Base-by-base conservation (phyloP, 495 filamentous ascomycete genomes). In the Massariosphaeria phaeospora region DNA sequence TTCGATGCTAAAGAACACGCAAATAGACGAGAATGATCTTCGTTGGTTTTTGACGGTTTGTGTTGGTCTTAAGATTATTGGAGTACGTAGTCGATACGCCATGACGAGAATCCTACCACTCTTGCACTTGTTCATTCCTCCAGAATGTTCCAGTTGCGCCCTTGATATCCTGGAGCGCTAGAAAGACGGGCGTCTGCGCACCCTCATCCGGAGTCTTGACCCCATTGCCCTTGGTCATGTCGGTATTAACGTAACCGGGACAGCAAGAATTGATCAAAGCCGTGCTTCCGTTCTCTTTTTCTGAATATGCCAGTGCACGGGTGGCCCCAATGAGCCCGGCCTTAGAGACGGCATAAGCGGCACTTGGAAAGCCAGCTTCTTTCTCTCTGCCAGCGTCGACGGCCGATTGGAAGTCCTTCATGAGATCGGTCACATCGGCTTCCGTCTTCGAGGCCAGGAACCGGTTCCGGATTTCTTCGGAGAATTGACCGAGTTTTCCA, bases 261-360 rank as follows among this genome's bases (percentile, higher is more conserved):
- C 76, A 79, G 57, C 75, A 79, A 15, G 66, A 64, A 57, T 80
- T 78, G n/a, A 79, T 61, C 56, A 77, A 55, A 11, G 74, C 59
- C 7, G 60, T 64, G 1, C 64, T 59, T 3, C 62, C 66, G 43
- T 57, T 62, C 56, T 47, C 55, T 38, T 56, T 59, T 61, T 71
- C 70, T 41, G 73, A 64, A 25, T 15, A 8, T 30, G 73, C 75
- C 13, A 76, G 25, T 0, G 60, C 72, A 49, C 63, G 70, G 18
- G 74, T 77, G 51, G 67, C 65, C 1, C 67, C 74, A 24, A 67
- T 76, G 27, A 71, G 57, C 1, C 76, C 76, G 11, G 71, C 69
- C 57, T 79, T 77, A 41, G 67, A 71, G 2, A 73, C 71, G 3
- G 68, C 67, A 45, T 79, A 79, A 12, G 71, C 74, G 13, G 71